Base-by-base conservation (phyloP, 2,329 filamentous ascomycete genomes). In the Verticillium longisporum region DNA sequence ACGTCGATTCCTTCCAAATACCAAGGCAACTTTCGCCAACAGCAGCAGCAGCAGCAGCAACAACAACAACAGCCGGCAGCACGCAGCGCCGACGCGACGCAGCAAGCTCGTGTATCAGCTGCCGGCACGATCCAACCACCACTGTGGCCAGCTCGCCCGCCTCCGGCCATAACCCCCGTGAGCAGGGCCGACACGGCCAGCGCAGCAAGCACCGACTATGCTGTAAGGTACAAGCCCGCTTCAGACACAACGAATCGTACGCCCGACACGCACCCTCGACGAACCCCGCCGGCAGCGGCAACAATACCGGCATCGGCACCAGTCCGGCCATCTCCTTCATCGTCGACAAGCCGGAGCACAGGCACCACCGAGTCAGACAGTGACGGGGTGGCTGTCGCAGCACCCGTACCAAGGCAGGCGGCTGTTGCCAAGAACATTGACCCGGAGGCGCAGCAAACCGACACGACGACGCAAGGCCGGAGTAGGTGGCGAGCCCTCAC, bases 141-240 rank as follows among this genome's bases (percentile, higher is more conserved):
- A 0, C 67, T 81, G 11, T 82, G 83, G 86, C 78, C 85, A 61
- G 71, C 82, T 64, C 74, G 84, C n/a, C 84, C 84, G 50, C 73
- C 79, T 6, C 78, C 82, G 38, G 79, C 80, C 36, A 77, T 78
- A 2, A 87, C 84, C 0, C 84, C 85, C 0, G 71, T 86, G 55
- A 88, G 84, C 67, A 78, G 85, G 64, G 84, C 84, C 18, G 85
- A 88, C 62, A 87, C 85, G 1, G 80, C 83, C 18, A 88, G 85
- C 67, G 85, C 83, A 1, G 84, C 84, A 55, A 88, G 85, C 70
- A 88, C 85, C 1, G 81, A 85, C 3, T 88, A 88, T 64, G 83
- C 84, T 6, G 78, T 88, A 38, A 78, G 84, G 59, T 88, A 88
- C 65, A 84, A 86, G 60, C 78, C 83, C 11, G 75, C 82, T 6